A percentile compares a stretch with the other conserved stretches of the same genome.
These are phyloP conservation scores for Coemansia sp. DNA, from an alignment of 192 early-diverging fungal genomes.

Conservation along the genomic window DNA sequence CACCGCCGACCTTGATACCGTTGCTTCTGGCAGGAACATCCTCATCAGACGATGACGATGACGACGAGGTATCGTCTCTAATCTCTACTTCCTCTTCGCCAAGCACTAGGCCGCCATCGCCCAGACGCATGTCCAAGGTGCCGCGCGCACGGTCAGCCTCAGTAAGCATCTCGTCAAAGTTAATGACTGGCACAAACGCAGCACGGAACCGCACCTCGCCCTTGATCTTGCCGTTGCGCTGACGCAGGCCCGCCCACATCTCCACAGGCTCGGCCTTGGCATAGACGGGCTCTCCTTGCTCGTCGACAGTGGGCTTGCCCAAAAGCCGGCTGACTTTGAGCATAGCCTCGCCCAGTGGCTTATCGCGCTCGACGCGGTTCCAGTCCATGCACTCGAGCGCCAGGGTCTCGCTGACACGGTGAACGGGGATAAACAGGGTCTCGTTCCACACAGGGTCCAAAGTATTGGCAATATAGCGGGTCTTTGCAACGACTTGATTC, in stretches of 20 bases:
- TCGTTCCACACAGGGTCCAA: conserved; percentile 94
- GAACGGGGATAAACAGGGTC: conserved; percentile 82
- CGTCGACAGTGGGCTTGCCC: conserved; percentile 38
- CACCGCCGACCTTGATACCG: conserved; percentile 10
- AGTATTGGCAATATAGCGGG: conserved; percentile 80
- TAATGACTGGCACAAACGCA: conserved; percentile 63
- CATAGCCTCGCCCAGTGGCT: conserved; percentile 74
- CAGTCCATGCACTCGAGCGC: conserved; percentile 85
- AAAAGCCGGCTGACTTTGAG: conserved; percentile 65
- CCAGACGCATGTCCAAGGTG: conserved; percentile 43
- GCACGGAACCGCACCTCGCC: conserved; percentile 66
- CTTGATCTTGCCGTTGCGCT: conserved; percentile 63
- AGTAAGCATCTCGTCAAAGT: conserved; percentile 58
- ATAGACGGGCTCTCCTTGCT: conserved; percentile 48
- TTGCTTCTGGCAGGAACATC: not conserved
- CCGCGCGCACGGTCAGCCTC: conserved; percentile 43
- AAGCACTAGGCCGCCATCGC: conserved; percentile 47
- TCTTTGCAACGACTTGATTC: conserved; percentile 69
- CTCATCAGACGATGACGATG: conserved; percentile 17
- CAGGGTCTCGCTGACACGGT: conserved; percentile 73
- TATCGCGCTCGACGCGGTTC: conserved; percentile 86
- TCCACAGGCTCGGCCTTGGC: conserved; percentile 46
- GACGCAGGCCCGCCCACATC: conserved; percentile 64
- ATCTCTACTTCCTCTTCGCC: conserved; percentile 37
- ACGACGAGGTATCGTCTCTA: not conserved